These are phyloP conservation scores for Talaromyces sp. DNA, from an alignment of 2,329 filamentous ascomycete genomes.

Conservation along the genomic window DNA sequence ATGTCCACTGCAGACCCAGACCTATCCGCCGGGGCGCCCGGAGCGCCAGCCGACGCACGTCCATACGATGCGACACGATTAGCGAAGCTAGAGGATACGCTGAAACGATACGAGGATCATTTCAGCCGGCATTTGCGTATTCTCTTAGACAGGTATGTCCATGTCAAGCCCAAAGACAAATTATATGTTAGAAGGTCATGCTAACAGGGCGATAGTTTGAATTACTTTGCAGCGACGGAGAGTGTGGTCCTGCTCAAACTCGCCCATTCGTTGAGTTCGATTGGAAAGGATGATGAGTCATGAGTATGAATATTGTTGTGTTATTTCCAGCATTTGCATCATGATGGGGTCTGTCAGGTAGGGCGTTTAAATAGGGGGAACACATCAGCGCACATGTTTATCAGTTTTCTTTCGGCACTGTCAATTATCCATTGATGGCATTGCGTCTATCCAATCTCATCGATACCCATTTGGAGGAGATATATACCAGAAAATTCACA, in stretches of 20 bases:
- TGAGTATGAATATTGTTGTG: neutral
- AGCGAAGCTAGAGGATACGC: slow-evolving; percentile 76
- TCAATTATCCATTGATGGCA: neutral
- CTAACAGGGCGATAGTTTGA: slow-evolving; percentile 49
- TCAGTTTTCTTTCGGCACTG: neutral
- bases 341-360: neutral
- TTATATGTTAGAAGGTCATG: neutral
- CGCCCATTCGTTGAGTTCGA: slow-evolving; percentile 41
- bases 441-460: neutral
- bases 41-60: slow-evolving; percentile 33
- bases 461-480: neutral
- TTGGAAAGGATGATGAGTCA: slow-evolving; percentile 39
- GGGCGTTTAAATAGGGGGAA: neutral
- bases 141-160: slow-evolving; percentile 68
- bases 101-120: slow-evolving; percentile 88
- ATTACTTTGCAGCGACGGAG: slow-evolving; percentile 96
- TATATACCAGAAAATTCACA: neutral
- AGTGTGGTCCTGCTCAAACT: slow-evolving; percentile 89
- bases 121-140: slow-evolving; percentile 92
- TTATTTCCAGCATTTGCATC: slow-evolving; percentile 1
- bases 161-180: neutral
- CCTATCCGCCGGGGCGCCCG: slow-evolving; percentile 46
- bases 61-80: slow-evolving; percentile 60
- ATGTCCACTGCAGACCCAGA: slow-evolving; percentile 81
- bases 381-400: neutral